Evolutionary conservation across 116 monocot genomes (phyloP).

Genomic region (Iris pallida): DNA sequence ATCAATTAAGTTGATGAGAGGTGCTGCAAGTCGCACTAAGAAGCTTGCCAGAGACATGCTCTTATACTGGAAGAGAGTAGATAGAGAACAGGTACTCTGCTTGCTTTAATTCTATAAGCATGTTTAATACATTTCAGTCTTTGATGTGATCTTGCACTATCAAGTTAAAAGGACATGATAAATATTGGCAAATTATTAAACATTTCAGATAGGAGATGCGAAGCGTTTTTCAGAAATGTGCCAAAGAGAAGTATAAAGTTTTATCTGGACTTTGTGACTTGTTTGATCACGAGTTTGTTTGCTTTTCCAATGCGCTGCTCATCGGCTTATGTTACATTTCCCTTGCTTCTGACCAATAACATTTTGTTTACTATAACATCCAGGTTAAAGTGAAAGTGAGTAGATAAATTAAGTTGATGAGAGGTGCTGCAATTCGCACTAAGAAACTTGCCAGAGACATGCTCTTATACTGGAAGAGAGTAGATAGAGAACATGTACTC

Average conservation of each 20-base stretch:
- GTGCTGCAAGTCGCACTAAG: slow-evolving; percentile 70
- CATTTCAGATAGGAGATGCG: slow-evolving; percentile 66
- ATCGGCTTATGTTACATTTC: background rate
- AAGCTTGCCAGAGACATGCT: slow-evolving; percentile 81
- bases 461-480: slow-evolving; percentile 83
- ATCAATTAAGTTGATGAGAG: slow-evolving; percentile 81
- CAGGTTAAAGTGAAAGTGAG: slow-evolving; percentile 86
- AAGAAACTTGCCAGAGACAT: slow-evolving; percentile 81
- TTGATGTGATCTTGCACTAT: background rate
- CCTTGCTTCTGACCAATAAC: background rate
- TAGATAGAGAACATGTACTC: slow-evolving; percentile 90
- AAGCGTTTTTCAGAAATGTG: slow-evolving; percentile 80
- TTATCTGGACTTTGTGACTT: slow-evolving; percentile 8
- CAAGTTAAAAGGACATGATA: background rate
- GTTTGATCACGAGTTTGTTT: background rate
- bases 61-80: slow-evolving; percentile 86
- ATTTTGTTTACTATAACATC: slow-evolving; percentile 2
- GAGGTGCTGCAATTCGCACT: slow-evolving; percentile 67
- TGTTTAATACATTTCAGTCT: background rate
- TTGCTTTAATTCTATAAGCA: slow-evolving; percentile 2
- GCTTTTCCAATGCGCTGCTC: background rate
- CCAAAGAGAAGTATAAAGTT: slow-evolving; percentile 73
- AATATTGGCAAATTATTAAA: too few relatives aligned
- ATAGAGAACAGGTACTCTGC: slow-evolving; percentile 79
- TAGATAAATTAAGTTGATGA: slow-evolving; percentile 86